Conservation (phyloP, 352 stramenopile species). For the Globisporangium sylvaticum region DNA sequence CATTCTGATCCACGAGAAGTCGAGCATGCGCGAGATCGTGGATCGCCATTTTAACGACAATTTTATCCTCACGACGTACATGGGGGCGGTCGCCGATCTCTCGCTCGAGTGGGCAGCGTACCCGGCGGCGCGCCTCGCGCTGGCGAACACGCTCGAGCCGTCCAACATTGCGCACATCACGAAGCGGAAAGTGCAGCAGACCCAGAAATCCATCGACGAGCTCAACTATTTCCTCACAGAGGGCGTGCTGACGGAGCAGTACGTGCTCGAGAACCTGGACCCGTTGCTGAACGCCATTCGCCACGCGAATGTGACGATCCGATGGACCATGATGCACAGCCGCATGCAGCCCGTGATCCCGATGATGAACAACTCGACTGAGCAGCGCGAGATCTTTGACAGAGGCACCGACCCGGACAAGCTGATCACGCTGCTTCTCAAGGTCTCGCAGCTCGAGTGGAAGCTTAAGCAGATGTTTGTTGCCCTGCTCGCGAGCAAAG, state of each 20-base stretch:
- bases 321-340: conserved; percentile 95
- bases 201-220: conserved; percentile 83
- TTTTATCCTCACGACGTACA: conserved; percentile 94
- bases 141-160: conserved; percentile 86
- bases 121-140: conserved; percentile 81
- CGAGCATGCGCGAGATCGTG: conserved; percentile 93
- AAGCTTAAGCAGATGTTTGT: conserved; percentile 94
- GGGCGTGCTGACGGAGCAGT: conserved; percentile 90
- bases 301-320: conserved; percentile 90
- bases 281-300: conserved; percentile 90
- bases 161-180: conserved; percentile 89
- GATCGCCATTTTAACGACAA: conserved; percentile 96
- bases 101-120: conserved; percentile 91
- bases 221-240: conserved; percentile 91
- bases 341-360: conserved; percentile 79
- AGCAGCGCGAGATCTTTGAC: conserved; percentile 83
- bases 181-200: conserved; percentile 85
- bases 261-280: conserved; percentile 91
- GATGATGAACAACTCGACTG: conserved; percentile 84
- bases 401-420: conserved; percentile 78
- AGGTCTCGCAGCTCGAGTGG: conserved; percentile 93
- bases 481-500: conserved; percentile 86
- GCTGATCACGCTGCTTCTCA: conserved; percentile 90
- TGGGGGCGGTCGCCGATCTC: conserved; percentile 92
- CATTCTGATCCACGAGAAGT: conserved; percentile 89